Conservation (phyloP, 1,284 basidiomycete species). For the Testicularia cyperi region DNA sequence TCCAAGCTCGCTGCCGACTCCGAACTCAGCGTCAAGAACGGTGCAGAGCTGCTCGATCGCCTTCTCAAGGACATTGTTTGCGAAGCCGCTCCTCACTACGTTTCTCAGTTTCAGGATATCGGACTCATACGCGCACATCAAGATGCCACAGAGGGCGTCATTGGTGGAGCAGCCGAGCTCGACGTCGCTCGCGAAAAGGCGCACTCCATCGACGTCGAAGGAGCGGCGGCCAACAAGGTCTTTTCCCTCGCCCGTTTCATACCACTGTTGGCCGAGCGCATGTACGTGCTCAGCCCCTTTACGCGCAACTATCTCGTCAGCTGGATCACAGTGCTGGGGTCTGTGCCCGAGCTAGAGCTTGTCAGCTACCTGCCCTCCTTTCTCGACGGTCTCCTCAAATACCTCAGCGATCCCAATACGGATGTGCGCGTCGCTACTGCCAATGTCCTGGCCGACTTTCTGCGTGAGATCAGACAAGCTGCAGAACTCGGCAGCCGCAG, state of each 20-base stretch:
- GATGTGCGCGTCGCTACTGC: conserved; percentile 92
- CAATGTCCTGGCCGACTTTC: conserved; percentile 84
- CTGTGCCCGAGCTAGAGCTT: conserved; percentile 92
- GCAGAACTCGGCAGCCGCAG: conserved; percentile 34
- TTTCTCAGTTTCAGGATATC: conserved; percentile 78
- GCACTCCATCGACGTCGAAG: conserved; percentile 31
- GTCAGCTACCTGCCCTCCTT: conserved; percentile 93
- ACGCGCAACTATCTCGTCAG: conserved; percentile 93
- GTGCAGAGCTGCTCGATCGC: conserved; percentile 94
- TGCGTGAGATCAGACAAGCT: conserved; percentile 70
- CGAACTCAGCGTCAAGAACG: conserved; percentile 95
- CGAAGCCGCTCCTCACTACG: conserved; percentile 91
- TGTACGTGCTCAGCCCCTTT: conserved; percentile 92
- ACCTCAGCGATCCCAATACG: conserved; percentile 89
- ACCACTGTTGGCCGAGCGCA: conserved; percentile 85
- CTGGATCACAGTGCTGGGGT: conserved; percentile 95
- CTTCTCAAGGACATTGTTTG: conserved; percentile 96
- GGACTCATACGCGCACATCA: conserved; percentile 65
- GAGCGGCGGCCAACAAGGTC: conserved; percentile 60
- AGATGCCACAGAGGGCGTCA: conserved; percentile 59
- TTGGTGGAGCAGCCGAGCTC: conserved; percentile 49
- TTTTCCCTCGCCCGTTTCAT: conserved; percentile 95
- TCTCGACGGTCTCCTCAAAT: conserved; percentile 83
- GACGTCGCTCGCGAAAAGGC: conserved; percentile 56
- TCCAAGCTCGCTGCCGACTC: conserved; percentile 98